Evolutionary conservation across 352 stramenopile species (phyloP), one percentile per base, ranked within the genome.

Genomic region (Globisporangium splendens): DNA sequence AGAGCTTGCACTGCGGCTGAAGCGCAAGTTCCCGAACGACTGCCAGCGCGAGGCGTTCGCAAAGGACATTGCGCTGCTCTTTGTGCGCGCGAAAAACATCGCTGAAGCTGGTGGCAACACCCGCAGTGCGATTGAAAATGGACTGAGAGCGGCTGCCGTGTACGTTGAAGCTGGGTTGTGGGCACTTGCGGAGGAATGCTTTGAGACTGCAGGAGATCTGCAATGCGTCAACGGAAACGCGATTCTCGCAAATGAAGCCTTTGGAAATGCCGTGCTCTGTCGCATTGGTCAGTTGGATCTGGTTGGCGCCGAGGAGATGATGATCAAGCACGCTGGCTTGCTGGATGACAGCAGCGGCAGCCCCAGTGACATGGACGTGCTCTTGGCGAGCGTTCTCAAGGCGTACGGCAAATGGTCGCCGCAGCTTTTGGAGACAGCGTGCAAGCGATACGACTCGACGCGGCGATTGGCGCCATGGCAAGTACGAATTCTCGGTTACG

Each of bases 401-500:
- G 75, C 81, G 15, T 85, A 75, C 54, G 68, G 71, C 50, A 85
- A 82, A 31, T 85, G 75, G 75, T 86, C 75, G 28, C 56, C 66
- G 11, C 66, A 79, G 46, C 72, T 75, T 39, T 59, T 88, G 6
- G 72, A 85, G 38, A 59, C 66, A 3, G 74, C 76, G 12, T 77
- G 73, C 14, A 77, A 85, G 59, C 68, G 66, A 3, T 89, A 84
- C 50, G 63, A 84, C 51, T 64, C 67, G 28, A 62, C 33, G 1
- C 69, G 79, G 31, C 67, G 69, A 39, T 60, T 92, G 24, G 62
- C 71, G 18, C 74, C 76, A 21, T 92, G 82, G 82, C 82, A 92
- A 74, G 82, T 90, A 60, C 54, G 57, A 44, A 6, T 6, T 17
- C 44, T 50, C 8, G 20, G n/a, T 13, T 13, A 11, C 13, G 1